phyloP scores from a whole-genome alignment of 2,329 filamentous ascomycete species.

The Pseudogymnoascus sp. region DNA sequence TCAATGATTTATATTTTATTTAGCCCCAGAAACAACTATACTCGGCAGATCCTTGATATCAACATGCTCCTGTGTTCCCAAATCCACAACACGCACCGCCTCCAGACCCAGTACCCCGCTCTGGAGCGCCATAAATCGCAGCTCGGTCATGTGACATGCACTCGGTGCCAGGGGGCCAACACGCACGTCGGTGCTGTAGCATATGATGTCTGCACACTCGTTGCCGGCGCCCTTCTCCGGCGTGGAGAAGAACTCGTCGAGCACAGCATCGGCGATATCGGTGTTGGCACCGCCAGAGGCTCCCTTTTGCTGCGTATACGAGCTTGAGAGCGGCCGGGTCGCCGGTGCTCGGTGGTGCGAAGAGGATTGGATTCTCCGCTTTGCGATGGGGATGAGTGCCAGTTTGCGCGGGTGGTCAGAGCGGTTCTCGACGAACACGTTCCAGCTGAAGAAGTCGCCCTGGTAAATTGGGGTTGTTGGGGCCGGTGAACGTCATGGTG shows the following conservation, averaged over 20 bases:
- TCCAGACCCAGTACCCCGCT: slow-evolving; percentile 63
- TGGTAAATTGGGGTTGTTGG: slow-evolving; percentile 55
- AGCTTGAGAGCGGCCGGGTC: slow-evolving; percentile 42
- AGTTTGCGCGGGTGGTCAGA: slow-evolving; percentile 58
- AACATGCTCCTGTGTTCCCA: slow-evolving; percentile 68
- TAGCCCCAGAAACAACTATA: slow-evolving; percentile 44
- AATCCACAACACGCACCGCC: slow-evolving; percentile 64
- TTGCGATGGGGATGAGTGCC: slow-evolving; percentile 61
- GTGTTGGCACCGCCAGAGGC: slow-evolving; percentile 24
- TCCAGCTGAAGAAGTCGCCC: slow-evolving; percentile 65
- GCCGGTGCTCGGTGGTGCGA: slow-evolving; percentile 31
- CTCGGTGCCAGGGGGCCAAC: slow-evolving; percentile 66
- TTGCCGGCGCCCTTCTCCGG: slow-evolving; percentile 53
- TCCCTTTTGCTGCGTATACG: slow-evolving; percentile 27
- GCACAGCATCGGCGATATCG: slow-evolving; percentile 54
- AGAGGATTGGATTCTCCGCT: slow-evolving; percentile 51
- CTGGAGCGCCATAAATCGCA: slow-evolving; percentile 63
- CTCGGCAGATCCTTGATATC: slow-evolving; percentile 70
- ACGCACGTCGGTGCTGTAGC: slow-evolving; percentile 66
- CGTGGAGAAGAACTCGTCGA: too few species aligned
- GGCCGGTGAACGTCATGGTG: slow-evolving; percentile 66
- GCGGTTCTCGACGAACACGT: slow-evolving; percentile 70
- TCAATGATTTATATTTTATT: slow-evolving; percentile 10
- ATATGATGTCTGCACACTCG: slow-evolving; percentile 63
- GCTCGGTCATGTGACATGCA: slow-evolving; percentile 66